Conservation (phyloP, 2,329 filamentous ascomycete genomes). For the Epichloe typhina region DNA sequence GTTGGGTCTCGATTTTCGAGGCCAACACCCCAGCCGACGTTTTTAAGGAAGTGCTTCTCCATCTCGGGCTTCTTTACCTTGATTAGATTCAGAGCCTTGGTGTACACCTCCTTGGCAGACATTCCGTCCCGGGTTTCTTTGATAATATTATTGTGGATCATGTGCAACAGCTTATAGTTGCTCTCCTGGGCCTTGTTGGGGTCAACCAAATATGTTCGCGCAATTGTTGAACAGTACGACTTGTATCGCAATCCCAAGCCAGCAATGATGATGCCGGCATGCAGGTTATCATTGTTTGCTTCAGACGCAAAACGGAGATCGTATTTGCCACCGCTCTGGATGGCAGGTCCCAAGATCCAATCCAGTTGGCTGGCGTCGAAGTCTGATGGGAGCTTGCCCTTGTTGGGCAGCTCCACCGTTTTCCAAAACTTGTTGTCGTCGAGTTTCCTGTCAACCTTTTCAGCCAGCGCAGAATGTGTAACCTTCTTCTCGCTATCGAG, state of each 20-base stretch:
- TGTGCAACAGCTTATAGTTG: conserved; percentile 80
- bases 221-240: conserved; percentile 86
- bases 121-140: conserved; percentile 84
- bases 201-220: conserved; percentile 89
- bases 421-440: conserved; percentile 93
- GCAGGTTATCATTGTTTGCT: conserved; percentile 68
- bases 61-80: conserved; percentile 88
- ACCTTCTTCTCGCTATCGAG: conserved; percentile 96
- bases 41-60: conserved; percentile 89
- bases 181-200: conserved; percentile 92
- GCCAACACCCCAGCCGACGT: conserved; percentile 81
- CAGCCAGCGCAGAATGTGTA: conserved; percentile 73
- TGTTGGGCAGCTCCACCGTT: conserved; percentile 53
- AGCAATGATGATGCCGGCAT: conserved; percentile 87
- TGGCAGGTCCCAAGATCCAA: conserved; percentile 80
- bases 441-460: conserved; percentile 81
- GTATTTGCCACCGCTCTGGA: conserved; percentile 93
- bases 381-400: conserved; percentile 67
- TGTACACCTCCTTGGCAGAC: conserved; percentile 78
- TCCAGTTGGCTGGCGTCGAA: conserved; percentile 84
- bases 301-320: conserved; percentile 72
- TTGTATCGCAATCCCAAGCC: conserved; percentile 89
- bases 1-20: conserved; percentile 81
- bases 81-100: conserved; percentile 68
- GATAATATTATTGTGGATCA: conserved; percentile 77